Evolutionary conservation across 495 filamentous ascomycete genomes (phyloP).

Genomic region (Neurospora terricola): DNA sequence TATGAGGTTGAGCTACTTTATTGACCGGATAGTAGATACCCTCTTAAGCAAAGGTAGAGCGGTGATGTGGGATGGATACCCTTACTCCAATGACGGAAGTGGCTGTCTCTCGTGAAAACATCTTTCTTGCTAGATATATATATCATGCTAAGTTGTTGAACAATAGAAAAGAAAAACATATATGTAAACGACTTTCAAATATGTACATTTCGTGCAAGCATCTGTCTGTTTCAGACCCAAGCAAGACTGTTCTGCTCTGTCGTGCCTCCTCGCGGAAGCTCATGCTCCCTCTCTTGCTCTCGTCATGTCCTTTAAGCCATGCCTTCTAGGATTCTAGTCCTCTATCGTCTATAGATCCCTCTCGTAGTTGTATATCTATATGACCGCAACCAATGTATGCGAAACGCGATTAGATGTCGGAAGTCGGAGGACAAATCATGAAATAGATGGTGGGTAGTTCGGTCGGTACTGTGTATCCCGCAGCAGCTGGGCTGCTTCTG

Average conservation of each 20-base stretch:
- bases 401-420: background rate
- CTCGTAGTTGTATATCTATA: background rate
- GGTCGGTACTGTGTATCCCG: slow-evolving; percentile 1
- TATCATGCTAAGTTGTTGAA: background rate
- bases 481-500: background rate
- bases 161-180: background rate
- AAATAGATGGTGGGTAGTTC: background rate
- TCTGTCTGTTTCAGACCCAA: background rate
- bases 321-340: background rate
- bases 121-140: background rate
- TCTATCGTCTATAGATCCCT: background rate
- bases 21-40: background rate
- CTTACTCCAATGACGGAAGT: background rate
- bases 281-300: background rate
- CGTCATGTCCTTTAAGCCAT: background rate
- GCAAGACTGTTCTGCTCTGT: background rate
- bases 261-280: background rate
- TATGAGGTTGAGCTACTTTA: background rate
- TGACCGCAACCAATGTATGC: background rate
- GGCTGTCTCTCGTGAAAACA: background rate
- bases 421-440: background rate
- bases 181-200: background rate
- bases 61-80: background rate
- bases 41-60: background rate
- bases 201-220: background rate